Evolutionary conservation across 352 stramenopile genomes (phyloP), one percentile per base, ranked within the genome.

Genomic region (Phytophthora crassamura): DNA sequence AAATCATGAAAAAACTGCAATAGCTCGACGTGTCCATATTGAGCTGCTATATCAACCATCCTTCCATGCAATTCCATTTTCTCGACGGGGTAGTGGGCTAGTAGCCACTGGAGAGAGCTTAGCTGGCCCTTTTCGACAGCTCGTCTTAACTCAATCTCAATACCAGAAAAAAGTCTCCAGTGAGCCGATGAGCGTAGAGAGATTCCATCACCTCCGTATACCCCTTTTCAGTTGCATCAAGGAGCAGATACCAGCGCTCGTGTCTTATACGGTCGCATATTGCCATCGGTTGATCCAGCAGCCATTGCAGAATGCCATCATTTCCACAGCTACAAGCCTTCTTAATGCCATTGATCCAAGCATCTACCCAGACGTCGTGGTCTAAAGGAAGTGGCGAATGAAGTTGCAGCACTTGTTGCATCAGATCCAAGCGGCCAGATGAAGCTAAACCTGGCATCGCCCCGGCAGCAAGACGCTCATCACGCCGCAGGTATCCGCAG

Each of bases 331-430:
- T 9, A 22, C 54, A 47, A 15, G 54, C 54, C 3, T 7, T 41
- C 3, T 18, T 4, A 15, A 54, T 40, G 5, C 42, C 54, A 33
- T 4, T 15, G 38, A 33, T 5, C 54, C 54, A 62, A 32, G 9
- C 18, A 15, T 28, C 2, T 10, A 32, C 14, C 10, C 41, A 35
- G 20, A 46, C n/a, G 7, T 7, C 4, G 5, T 14, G 14, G 22
- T 34, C 20, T 34, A 47, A 5, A 32, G 22, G 15, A 30, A 10
- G 22, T 25, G 56, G 36, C 5, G 56, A 64, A 18, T 56, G 36
- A 9, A n/a, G n/a, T n/a, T 41, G n/a, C 28, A 48, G 39, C 8
- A 65, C 20, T 12, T 53, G 46, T 32, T 53, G 38, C 47, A 65
- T 65, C 1, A 65, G 22, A 25, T 65, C 47, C 39, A 65, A 53